Evolutionary conservation across 108 stramenopile species (phyloP), one percentile per base, ranked within the genome.

Genomic region (Skeletonema potamos): DNA sequence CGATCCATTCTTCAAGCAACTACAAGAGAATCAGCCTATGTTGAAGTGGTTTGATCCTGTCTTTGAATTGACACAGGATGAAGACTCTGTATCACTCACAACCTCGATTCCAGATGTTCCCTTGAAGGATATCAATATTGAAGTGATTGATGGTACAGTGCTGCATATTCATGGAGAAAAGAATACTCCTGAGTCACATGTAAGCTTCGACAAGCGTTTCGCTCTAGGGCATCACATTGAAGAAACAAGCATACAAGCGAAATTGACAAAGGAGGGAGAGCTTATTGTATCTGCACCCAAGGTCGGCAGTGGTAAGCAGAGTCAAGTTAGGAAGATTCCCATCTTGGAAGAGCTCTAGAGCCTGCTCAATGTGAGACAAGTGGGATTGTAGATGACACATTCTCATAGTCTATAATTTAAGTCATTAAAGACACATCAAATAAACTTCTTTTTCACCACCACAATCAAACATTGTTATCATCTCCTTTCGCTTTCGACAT

Each of bases 191-290:
- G 28, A 55, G 3, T 73, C 72, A n/a, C 72, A 64, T 22, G 37
- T 73, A 5, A 73, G 64, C 29, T 73, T 73, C 29, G 72, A 73
- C 37, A 73, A 73, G 18, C 26, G 63, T 6, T 73, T 64, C 20
- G 57, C 72, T 20, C 64, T 73, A 17, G 72, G 72, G 22, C 61
- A 64, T 17, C 59, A 73, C 11, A 27, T 73, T n/a, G 58, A 73
- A 26, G 63, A 73, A 27, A 41, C 63, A 8, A 57, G 44, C 22
- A 34, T 73, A 56, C 26, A 65, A 15, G 72, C 72, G 4, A 64
- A 30, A 56, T 32, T 73, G 60, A 73, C 54, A 12, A 73, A 73
- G n/a, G 72, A 41, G 17, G 72, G 72, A 28, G 51, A 46, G 1
- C 63, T 73, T 27, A 54, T 64, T 54, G 72, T 73, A 17, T 58